These are phyloP conservation scores for Zymoseptoria passerinii DNA, from an alignment of 2,329 filamentous ascomycete species.

Conservation along the genomic window DNA sequence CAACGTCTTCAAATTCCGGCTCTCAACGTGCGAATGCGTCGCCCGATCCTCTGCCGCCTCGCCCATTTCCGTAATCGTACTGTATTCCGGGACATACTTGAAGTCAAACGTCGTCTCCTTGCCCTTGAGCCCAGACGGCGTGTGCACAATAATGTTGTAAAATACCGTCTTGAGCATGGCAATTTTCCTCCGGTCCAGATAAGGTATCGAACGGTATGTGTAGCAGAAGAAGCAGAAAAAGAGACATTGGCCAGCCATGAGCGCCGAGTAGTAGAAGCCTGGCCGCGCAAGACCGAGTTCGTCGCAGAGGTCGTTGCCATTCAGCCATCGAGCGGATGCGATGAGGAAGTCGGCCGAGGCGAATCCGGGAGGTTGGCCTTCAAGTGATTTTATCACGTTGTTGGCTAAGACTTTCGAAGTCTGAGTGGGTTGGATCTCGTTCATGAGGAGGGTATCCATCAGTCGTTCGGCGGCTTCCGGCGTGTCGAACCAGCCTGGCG, in stretches of 20 bases:
- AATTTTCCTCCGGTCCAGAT: slow-evolving; percentile 46
- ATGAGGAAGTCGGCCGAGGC: slow-evolving; percentile 59
- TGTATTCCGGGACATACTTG: slow-evolving; percentile 35
- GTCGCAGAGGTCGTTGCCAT: slow-evolving; percentile 55
- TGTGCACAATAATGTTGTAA: slow-evolving; percentile 54
- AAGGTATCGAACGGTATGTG: slow-evolving; percentile 42
- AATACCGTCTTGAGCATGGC: slow-evolving; percentile 44
- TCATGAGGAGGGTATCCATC: slow-evolving; percentile 59
- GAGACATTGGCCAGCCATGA: slow-evolving; percentile 59
- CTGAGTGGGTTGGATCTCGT: slow-evolving; percentile 58
- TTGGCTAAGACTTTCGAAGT: slow-evolving; percentile 59
- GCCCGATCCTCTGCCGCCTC: slow-evolving; percentile 34
- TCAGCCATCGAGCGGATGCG: slow-evolving; percentile 61
- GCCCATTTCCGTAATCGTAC: slow-evolving; percentile 42
- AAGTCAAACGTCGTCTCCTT: slow-evolving; percentile 59
- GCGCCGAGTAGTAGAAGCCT: slow-evolving; percentile 47
- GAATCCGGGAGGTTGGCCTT: slow-evolving; percentile 56
- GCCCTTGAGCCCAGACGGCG: slow-evolving; percentile 54
- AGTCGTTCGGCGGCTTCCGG: slow-evolving; percentile 49
- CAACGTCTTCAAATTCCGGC: slow-evolving; percentile 41
- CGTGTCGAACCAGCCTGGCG: slow-evolving; percentile 47
- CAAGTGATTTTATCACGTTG: slow-evolving; percentile 65
- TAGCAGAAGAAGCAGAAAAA: slow-evolving; percentile 53
- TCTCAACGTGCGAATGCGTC: slow-evolving; percentile 36
- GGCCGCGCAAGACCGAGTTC: slow-evolving; percentile 52